Base-by-base conservation (phyloP, 768 basidiomycete genomes). In the Pluteus cervinus region DNA sequence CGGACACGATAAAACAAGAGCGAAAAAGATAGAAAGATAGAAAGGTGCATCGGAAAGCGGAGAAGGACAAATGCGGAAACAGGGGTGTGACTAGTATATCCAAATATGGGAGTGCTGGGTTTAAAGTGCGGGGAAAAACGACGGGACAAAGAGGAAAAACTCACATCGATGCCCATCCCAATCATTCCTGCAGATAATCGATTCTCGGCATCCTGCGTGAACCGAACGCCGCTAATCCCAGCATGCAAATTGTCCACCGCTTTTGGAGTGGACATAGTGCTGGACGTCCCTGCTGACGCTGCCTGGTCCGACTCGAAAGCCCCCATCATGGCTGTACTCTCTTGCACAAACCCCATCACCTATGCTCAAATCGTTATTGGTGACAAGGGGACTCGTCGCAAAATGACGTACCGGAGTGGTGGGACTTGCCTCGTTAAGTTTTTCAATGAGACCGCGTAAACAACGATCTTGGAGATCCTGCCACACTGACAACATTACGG, bases 401-500 rank as follows among this genome's bases (percentile, higher is more conserved):
- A n/a, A n/a, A 24, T 14, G 28, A 62, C 71, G 41, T 49, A 76
- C 74, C 37, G 63, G 59, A 18, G 62, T 52, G 39, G 56, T 37
- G 4, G 64, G 57, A 44, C 69, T 66, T 4, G 62, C 54, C 14
- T 48, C 43, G 42, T 65, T 53, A 33, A 77, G 51, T 18, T 58
- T 60, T 28, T 65, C 59, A 36, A 72, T 58, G 28, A 79, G 55
- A 7, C 51, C 60, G 14, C 52, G 57, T 15, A 77, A 59, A 50
- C 68, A 69, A 16, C 60, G 64, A 49, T 69, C 64, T 43, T 65
- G 58, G 23, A 78, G 66, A 53, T 71, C 62, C 45, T 61, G 47
- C 76, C 76, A 79, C 16, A 64, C 55, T 5, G 43, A 14, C 17
- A 55, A 52, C 61, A 75, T 70, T 1, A 54, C 51, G 23, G 60